Conservation (phyloP, 495 filamentous ascomycete genomes). For the Penicillium lagena region DNA sequence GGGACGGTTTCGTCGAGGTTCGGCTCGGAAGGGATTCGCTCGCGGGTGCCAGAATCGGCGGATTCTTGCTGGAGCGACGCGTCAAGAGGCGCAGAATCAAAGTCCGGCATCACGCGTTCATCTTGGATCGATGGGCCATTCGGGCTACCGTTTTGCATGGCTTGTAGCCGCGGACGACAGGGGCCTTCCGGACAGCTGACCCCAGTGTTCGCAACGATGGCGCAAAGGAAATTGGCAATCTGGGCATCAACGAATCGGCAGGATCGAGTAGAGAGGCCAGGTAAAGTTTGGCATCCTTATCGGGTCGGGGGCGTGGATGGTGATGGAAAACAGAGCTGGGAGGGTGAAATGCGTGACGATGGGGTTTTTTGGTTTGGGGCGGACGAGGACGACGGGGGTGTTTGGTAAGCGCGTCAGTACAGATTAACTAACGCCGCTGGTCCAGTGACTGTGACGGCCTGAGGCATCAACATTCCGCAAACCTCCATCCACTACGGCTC, state of each 20-base stretch:
- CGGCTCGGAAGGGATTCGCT: conserved; percentile 23
- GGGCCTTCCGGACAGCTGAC: conserved; percentile 45
- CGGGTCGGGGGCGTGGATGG: conserved; percentile 33
- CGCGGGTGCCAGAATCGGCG: conserved; percentile 19
- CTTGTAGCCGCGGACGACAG: conserved; percentile 45
- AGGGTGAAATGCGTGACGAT: conserved; percentile 32
- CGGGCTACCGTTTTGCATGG: conserved; percentile 53
- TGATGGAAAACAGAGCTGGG: conserved; percentile 26
- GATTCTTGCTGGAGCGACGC: conserved; percentile 15
- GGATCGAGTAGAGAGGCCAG: conserved; percentile 41
- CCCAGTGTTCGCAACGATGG: conserved; percentile 61
- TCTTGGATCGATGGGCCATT: conserved; percentile 42
- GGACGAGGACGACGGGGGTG: conserved; percentile 4
- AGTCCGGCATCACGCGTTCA: conserved; percentile 37
- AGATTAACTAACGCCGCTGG: too few relatives aligned
- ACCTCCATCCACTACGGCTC: conserved; percentile 28
- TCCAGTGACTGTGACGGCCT: conserved; percentile 7
- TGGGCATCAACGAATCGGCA: conserved; percentile 58
- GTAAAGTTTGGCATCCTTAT: conserved; percentile 59
- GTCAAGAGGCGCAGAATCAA: conserved; percentile 19
- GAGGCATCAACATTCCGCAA: conserved; percentile 19
- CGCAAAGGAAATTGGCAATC: conserved; percentile 54
- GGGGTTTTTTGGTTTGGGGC: conserved; percentile 37
- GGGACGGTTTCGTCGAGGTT: conserved; percentile 26
- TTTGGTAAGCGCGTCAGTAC: too few relatives aligned